These are phyloP conservation scores for Chenopodium suecicum DNA, from an alignment of 148 eudicot species.

Conservation along the genomic window DNA sequence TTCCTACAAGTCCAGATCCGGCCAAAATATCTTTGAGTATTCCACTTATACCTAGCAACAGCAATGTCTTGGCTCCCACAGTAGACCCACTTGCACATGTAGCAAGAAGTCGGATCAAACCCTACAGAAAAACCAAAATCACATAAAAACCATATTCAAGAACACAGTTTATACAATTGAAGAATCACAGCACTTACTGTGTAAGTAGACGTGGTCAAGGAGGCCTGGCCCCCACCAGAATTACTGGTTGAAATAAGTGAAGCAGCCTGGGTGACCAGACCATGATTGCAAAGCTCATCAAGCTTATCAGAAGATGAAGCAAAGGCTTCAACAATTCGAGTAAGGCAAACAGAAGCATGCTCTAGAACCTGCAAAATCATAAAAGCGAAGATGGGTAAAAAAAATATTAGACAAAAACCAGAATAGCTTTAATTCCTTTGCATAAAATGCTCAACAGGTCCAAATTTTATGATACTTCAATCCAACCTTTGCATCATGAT, in stretches of 20 bases:
- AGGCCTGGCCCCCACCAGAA: conserved; percentile 97
- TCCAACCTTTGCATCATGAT: conserved; percentile 93
- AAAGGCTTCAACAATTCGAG: conserved; percentile 92
- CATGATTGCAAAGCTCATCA: conserved; percentile 89
- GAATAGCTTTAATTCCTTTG: neutral
- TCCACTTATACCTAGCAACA: conserved; percentile 84
- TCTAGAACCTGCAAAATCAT: conserved; percentile 67
- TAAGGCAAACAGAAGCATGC: conserved; percentile 94
- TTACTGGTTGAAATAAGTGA: conserved; percentile 73
- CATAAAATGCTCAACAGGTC: neutral
- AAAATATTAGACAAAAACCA: neutral
- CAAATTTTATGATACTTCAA: conserved; percentile 1
- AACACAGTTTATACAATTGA: neutral
- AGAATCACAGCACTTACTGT: conserved; percentile 45
- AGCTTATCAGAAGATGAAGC: conserved; percentile 75
- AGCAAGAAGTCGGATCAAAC: conserved; percentile 86
- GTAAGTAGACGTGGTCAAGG: conserved; percentile 87
- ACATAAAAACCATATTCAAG: conserved; percentile 14
- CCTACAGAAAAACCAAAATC: conserved; percentile 47
- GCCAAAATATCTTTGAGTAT: conserved; percentile 84
- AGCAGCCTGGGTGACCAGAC: conserved; percentile 87
- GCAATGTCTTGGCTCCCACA: conserved; percentile 82
- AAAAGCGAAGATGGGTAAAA: neutral
- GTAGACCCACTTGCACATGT: conserved; percentile 97
- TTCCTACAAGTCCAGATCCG: conserved; percentile 81